Evolutionary conservation across 257 asterid species (phyloP), one percentile per base, ranked within the genome.

Genomic region (Lycium barbarum): DNA sequence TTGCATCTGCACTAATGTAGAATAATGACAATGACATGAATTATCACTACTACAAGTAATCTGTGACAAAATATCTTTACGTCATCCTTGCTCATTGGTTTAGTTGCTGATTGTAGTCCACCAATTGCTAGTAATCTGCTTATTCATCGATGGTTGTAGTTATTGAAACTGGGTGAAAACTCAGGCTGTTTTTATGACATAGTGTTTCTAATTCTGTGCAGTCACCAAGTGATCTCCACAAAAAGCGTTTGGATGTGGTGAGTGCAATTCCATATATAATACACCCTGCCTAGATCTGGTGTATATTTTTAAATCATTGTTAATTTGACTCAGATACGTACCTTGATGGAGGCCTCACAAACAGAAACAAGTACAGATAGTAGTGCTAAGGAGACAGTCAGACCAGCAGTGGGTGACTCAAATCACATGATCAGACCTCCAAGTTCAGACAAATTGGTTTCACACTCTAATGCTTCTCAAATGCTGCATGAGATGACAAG

Each of bases 201-300:
- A 45, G 84, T 78, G 70, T 72, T 87, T 91, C 22, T 79, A 86
- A 85, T 87, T 73, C 86, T 79, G 63, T 91, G 97, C 98, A 94
- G 99, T 84, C 91, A 80, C 90, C 92, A 38, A 89, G 89, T 80
- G 98, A 94, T 62, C 87, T 70, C 85, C 99, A 96, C 93, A 90
- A 91, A 80, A 95, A 91, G 89, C 99, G 99, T 82, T 88, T 92
- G 86, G 97, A 97, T 85, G 93, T 86, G 90, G 99, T 97, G 85
- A 91, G 91, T 87, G 79, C 12, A 85, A 71, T 68, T 79, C 45
- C 59, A 71, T 79, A n/a, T 53, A 80, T 67, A 33, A 43, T 63
- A 47, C 78, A 20, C 45, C 6, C 66, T 83, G 45, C 35, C 83
- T 55, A 4, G 9, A 74, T 81, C 82, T 40, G 76, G 33, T 82